Base-by-base conservation (phyloP, 2,329 filamentous ascomycete species). In the Alternaria gaisen region DNA sequence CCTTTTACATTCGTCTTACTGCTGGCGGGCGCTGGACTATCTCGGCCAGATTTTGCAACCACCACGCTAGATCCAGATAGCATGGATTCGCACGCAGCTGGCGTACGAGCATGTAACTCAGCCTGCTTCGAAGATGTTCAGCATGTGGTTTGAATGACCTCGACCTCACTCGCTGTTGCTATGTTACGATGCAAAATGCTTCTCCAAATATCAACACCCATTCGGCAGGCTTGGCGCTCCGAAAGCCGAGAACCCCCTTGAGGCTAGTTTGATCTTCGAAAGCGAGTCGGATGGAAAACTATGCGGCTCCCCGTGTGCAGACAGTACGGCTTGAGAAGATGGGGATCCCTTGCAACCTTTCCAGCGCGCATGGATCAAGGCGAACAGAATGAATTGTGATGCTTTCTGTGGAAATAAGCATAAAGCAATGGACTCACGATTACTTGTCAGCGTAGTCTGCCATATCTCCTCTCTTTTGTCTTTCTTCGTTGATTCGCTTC, bases 1-100 rank as follows among this genome's bases (percentile, higher is more conserved):
- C 58, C 46, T 53, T 48, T 56, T 47, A 34, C 44, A 26, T 36
- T 50, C 34, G 43, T 20, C 51, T 20, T 28, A 50, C 30, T 53
- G 52, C 48, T 62, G 53, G 51, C 9, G 12, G 14, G n/a, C 53
- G 63, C 46, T 66, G 56, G 53, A 59, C 58, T 60, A 51, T 38
- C 48, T 24, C 24, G 10, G 59, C 56, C 56, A 53, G 58, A 58
- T n/a, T 60, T 51, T 53, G 43, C 51, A 34, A 41, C 24, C 24
- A 44, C 47, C 53, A 18, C 20, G 42, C 32, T 53, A 41, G 18
- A 30, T 34, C 26, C 34, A 24, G 30, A 42, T 30, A 32, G 32
- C 41, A 16, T 42, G 42, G 9, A 12, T 30, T 30, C 28, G 11
- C 28, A 5, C 28, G 11, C 28, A 46, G 20, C 22, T 40, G 11